These are phyloP conservation scores for Amniculicola lignicola DNA, from an alignment of 495 filamentous ascomycete genomes.

Conservation along the genomic window DNA sequence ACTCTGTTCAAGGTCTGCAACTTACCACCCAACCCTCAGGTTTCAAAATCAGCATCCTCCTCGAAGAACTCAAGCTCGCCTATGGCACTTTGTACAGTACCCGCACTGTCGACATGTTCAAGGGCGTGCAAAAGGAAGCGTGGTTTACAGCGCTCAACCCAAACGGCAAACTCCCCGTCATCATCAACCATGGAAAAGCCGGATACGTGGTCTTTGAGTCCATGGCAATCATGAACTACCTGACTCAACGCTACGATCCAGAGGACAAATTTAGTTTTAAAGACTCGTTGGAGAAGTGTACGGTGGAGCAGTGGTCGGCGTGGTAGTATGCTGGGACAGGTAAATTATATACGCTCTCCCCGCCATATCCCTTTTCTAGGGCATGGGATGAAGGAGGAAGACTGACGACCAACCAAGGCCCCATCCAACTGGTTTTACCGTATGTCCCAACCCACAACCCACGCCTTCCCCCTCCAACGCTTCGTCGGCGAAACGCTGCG, in stretches of 20 bases:
- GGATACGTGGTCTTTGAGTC: not conserved
- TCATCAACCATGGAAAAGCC: constrained; percentile 4
- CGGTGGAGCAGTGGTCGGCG: constrained; percentile 3
- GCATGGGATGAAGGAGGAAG: no score
- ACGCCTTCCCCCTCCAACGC: not conserved
- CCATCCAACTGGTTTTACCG: constrained; percentile 16
- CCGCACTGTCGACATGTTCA: constrained; percentile 4
- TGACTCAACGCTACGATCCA: not conserved
- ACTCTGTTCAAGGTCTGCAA: not conserved
- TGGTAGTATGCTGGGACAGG: not conserved
- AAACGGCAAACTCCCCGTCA: constrained; percentile 10
- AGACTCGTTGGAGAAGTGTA: not conserved
- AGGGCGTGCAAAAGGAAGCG: not conserved
- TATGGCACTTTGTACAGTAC: constrained; percentile 1
- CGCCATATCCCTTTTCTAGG: no score
- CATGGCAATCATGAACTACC: constrained; percentile 6
- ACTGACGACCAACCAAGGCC: not conserved
- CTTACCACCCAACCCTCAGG: not conserved
- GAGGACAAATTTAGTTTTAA: constrained; percentile 9
- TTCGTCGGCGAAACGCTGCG: constrained; percentile 2
- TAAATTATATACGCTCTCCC: not conserved
- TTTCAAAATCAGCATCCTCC: constrained; percentile 7
- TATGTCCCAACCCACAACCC: not conserved
- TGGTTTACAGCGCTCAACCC: constrained; percentile 4
- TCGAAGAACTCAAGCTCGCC: constrained; percentile 4